Percentiles rank a stretch among this genome's conserved stretches.
phyloP scores from a whole-genome alignment of 257 asterid genomes.

The Rhazya stricta region DNA sequence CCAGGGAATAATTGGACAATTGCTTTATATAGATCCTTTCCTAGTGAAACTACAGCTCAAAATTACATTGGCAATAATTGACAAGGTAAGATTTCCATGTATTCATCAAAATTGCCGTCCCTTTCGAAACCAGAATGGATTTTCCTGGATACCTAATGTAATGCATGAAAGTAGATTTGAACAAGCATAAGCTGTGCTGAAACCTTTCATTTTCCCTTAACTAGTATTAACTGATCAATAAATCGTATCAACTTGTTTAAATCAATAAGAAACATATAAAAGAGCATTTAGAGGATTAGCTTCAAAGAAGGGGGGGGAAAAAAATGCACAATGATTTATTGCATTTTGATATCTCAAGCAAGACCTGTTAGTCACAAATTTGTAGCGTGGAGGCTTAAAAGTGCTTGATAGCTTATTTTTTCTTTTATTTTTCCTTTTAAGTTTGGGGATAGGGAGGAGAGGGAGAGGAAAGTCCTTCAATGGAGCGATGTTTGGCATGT shows the following conservation, averaged over 20 bases:
- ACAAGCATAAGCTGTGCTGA: too few species aligned
- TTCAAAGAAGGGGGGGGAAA: neutral
- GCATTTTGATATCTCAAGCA: neutral
- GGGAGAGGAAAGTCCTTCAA: neutral
- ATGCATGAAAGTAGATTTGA: neutral
- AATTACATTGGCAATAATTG: neutral
- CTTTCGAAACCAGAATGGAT: neutral
- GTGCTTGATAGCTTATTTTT: neutral
- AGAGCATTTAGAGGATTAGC: neutral
- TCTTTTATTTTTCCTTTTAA: too few species aligned
- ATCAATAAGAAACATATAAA: neutral
- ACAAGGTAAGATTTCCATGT: neutral
- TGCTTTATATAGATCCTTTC: too few species aligned
- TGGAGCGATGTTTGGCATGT: neutral
- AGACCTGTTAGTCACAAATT: neutral
- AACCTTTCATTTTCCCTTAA: neutral
- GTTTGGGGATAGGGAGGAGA: neutral
- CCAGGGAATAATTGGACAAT: too few species aligned
- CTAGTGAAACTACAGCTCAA: neutral
- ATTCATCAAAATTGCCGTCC: slow-evolving; percentile 4
- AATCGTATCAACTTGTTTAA: neutral
- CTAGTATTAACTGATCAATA: neutral
- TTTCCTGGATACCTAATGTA: slow-evolving; percentile 7
- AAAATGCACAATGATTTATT: neutral
- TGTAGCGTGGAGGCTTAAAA: neutral